Conservation (phyloP, 345 rosid species). For the Salix dunnii region DNA sequence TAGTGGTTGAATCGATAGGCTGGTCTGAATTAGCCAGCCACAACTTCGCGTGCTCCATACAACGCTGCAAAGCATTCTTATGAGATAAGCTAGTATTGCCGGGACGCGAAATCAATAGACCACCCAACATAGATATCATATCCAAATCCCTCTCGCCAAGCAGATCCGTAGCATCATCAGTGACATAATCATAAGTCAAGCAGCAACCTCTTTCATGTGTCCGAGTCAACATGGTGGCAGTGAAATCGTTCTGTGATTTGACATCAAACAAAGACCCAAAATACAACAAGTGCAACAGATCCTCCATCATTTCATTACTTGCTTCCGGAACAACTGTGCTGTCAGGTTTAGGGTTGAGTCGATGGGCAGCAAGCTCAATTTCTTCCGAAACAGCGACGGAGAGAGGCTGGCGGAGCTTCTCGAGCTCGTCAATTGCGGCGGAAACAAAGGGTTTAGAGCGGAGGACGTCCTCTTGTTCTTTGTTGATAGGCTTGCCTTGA, state of each 20-base stretch:
- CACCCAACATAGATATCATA: constrained; percentile 57
- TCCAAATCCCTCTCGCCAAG: constrained; percentile 83
- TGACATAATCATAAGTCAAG: constrained; percentile 80
- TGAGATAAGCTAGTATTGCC: constrained; percentile 72
- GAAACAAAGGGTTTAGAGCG: constrained; percentile 69
- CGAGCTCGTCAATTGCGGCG: constrained; percentile 78
- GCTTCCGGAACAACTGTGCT: constrained; percentile 9
- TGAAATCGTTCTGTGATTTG: constrained; percentile 69
- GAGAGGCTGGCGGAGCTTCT: constrained; percentile 74
- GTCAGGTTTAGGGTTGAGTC: background rate
- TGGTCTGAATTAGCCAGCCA: constrained; percentile 71
- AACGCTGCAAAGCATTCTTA: constrained; percentile 67
- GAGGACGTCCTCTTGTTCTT: constrained; percentile 83
- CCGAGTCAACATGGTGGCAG: constrained; percentile 73
- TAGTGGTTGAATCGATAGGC: constrained; percentile 50
- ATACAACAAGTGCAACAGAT: constrained; percentile 73
- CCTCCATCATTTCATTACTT: constrained; percentile 36
- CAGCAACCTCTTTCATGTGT: constrained; percentile 89
- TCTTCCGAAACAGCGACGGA: constrained; percentile 68
- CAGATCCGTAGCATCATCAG: constrained; percentile 89
- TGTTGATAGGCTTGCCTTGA: constrained; percentile 75
- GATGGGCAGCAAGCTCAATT: constrained; percentile 43
- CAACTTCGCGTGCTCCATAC: constrained; percentile 65
- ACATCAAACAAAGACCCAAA: constrained; percentile 81
- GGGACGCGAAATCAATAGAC: constrained; percentile 71